Evolutionary conservation across 208 protist genomes (phyloP).

Genomic region (Porcisia deanei): DNA sequence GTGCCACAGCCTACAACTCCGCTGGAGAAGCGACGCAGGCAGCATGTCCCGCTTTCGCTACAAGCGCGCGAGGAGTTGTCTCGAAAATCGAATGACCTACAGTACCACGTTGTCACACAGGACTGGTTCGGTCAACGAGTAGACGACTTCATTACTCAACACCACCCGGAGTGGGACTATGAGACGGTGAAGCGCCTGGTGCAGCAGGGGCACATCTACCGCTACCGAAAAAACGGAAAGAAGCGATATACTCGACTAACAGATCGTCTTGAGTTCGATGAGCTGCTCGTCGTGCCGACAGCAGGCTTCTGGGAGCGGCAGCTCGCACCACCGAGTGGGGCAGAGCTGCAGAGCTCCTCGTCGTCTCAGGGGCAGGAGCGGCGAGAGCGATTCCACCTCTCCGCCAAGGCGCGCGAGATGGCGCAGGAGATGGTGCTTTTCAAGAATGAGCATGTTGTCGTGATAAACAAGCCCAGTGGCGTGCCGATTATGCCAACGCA

Average conservation of each 20-base stretch:
- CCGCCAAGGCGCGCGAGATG: constrained; percentile 62
- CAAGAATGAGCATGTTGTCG: constrained; percentile 94
- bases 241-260: constrained; percentile 83
- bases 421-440: constrained; percentile 93
- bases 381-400: constrained; percentile 58
- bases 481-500: constrained; percentile 90
- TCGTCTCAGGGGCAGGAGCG: background rate
- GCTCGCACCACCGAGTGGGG: constrained; percentile 54
- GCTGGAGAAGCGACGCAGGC: constrained; percentile 52
- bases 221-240: constrained; percentile 89
- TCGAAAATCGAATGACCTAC: constrained; percentile 51
- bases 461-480: constrained; percentile 93
- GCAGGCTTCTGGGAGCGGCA: constrained; percentile 57
- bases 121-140: constrained; percentile 90
- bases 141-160: constrained; percentile 80
- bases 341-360: constrained; percentile 20
- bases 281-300: constrained; percentile 87
- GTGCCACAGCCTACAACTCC: constrained; percentile 12
- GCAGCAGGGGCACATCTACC: constrained; percentile 88
- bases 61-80: constrained; percentile 66
- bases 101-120: constrained; percentile 88
- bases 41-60: constrained; percentile 70
- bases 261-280: constrained; percentile 88
- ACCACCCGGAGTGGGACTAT: constrained; percentile 88
- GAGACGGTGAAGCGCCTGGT: constrained; percentile 79